A percentile compares a stretch with the other conserved stretches of the same genome.
Evolutionary conservation across 2,329 filamentous ascomycete genomes (phyloP).

Genomic region (Chaetothyriales sp.): DNA sequence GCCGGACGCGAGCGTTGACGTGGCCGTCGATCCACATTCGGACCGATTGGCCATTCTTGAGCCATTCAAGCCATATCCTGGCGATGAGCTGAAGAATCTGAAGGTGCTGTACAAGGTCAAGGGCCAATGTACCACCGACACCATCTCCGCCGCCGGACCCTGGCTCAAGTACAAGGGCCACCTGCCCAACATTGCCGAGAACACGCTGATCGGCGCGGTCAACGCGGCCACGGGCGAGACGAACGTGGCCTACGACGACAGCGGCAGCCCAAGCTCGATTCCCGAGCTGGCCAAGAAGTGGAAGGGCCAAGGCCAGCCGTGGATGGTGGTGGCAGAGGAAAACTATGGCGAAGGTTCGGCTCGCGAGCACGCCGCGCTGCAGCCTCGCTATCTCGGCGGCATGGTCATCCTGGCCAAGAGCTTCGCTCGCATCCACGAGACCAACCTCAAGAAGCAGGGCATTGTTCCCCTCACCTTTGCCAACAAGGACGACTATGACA

Average conservation of each 20-base stretch:
- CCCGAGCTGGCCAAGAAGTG: constrained; percentile 76
- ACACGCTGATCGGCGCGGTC: constrained; percentile 89
- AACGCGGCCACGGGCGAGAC: constrained; percentile 88
- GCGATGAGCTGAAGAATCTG: constrained; percentile 58
- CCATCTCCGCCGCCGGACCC: constrained; percentile 89
- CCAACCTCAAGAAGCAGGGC: constrained; percentile 93
- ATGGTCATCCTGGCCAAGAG: constrained; percentile 72
- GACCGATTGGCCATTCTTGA: constrained; percentile 81
- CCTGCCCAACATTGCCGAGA: constrained; percentile 91
- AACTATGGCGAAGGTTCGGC: constrained; percentile 92
- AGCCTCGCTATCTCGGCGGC: constrained; percentile 80
- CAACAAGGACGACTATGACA: constrained; percentile 76
- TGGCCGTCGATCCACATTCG: constrained; percentile 76
- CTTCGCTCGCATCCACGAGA: constrained; percentile 88
- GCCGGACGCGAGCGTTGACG: constrained; percentile 55
- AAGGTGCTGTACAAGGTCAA: constrained; percentile 90
- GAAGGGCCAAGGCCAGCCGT: constrained; percentile 61
- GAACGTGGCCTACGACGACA: constrained; percentile 78
- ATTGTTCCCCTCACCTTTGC: constrained; percentile 87
- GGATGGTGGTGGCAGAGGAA: constrained; percentile 93
- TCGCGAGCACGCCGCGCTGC: constrained; percentile 76
- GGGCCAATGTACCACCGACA: constrained; percentile 97
- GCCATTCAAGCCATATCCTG: constrained; percentile 74
- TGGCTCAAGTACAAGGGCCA: constrained; percentile 99
- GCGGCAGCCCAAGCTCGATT: constrained; percentile 62